Conservation (phyloP, 1,284 basidiomycete species). For the Caloboletus firmus region DNA sequence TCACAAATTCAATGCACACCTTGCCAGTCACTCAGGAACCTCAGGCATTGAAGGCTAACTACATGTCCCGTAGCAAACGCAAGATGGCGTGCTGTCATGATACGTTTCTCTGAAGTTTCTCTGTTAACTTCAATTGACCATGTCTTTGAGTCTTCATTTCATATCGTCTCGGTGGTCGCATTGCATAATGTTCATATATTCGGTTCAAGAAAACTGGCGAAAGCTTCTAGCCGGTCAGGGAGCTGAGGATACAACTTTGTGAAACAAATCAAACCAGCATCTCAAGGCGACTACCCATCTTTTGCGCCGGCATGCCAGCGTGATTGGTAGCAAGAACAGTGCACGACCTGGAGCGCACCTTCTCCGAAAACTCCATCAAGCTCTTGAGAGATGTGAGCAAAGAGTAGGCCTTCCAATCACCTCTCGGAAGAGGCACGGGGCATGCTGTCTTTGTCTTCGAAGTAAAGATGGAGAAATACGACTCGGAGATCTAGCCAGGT, state of each 20-base stretch:
- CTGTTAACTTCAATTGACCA: constrained; percentile 55
- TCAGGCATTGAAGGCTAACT: constrained; percentile 43
- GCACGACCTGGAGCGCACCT: no score
- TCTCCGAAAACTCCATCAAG: no score
- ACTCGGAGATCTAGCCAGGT: no score
- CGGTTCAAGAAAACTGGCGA: no score
- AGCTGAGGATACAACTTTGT: constrained; percentile 40
- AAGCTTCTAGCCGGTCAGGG: no score
- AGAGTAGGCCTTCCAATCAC: no score
- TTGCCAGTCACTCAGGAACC: constrained; percentile 39
- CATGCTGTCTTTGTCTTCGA: no score
- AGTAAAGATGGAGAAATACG: no score
- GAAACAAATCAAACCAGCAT: not conserved
- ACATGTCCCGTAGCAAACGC: constrained; percentile 61
- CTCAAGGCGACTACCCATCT: not conserved
- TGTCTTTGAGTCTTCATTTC: constrained; percentile 40
- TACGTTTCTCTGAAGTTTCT: constrained; percentile 36
- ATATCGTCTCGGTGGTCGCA: constrained; percentile 33
- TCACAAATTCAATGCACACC: constrained; percentile 15
- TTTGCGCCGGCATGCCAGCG: constrained; percentile 46
- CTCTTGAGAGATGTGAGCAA: no score
- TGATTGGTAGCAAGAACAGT: no score
- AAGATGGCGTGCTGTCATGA: constrained; percentile 54
- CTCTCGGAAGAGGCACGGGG: no score
- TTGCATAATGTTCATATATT: no score